Evolutionary conservation across 371 early-diverging fungal genomes (phyloP).

Genomic region (Aphelidium insulamus): DNA sequence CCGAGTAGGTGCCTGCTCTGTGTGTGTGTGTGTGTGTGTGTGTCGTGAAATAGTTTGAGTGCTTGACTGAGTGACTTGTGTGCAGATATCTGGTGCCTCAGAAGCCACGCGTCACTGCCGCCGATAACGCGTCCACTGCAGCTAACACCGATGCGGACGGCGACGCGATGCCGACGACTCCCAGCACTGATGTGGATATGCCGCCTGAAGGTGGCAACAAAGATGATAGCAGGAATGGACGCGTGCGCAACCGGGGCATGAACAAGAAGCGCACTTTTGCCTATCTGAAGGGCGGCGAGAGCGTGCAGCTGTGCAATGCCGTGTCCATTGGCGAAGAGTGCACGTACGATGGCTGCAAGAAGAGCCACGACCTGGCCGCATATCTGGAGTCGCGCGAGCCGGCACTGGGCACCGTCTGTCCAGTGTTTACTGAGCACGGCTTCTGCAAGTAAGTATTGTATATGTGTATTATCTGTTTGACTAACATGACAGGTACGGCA

Average conservation of each 20-base stretch:
- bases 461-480: no score
- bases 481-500: slow-evolving; percentile 27
- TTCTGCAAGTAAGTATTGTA: slow-evolving; percentile 21
- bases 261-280: background rate
- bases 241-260: no score
- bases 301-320: slow-evolving; percentile 20
- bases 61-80: no score
- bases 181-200: background rate
- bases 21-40: no score
- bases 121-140: no score
- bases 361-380: slow-evolving; percentile 33
- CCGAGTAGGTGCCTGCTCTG: background rate
- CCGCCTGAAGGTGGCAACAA: background rate
- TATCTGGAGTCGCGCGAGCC: slow-evolving; percentile 33
- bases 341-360: slow-evolving; percentile 25
- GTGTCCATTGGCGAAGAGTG: slow-evolving; percentile 25
- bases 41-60: no score
- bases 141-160: background rate
- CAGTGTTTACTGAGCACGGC: slow-evolving; percentile 43
- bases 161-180: background rate
- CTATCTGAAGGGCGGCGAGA: background rate
- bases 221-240: background rate
- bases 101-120: no score
- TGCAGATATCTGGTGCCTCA: no score
- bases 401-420: slow-evolving; percentile 54